Conservation (phyloP, 2,329 filamentous ascomycete genomes). For the Trichoderma sp. region DNA sequence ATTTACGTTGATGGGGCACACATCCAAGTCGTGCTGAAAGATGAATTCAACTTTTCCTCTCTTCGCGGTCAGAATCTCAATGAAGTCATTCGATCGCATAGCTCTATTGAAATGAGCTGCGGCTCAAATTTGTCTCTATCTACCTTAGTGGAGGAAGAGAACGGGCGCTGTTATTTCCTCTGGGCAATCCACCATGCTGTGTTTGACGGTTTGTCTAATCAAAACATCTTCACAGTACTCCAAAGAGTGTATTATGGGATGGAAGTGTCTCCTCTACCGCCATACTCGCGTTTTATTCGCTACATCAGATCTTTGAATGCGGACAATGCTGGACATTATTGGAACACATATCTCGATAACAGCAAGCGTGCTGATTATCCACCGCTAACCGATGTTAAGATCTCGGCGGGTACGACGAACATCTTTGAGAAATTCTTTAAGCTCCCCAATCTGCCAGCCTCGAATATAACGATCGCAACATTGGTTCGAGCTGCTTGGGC, state of each 20-base stretch:
- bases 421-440: not conserved
- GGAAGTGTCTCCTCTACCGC: not conserved
- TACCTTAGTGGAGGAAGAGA: not conserved
- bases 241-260: not conserved
- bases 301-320: not conserved
- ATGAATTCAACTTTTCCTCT: not conserved
- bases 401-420: not conserved
- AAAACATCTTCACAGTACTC: not conserved
- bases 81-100: not conserved
- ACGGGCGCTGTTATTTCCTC: not conserved
- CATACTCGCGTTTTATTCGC: not conserved
- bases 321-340: not conserved
- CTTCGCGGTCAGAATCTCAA: not conserved
- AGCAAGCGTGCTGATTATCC: not conserved
- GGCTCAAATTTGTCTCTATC: not conserved
- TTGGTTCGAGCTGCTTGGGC: constrained; percentile 29
- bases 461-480: constrained; percentile 21
- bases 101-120: not conserved
- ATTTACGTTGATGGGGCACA: constrained; percentile 10
- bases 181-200: constrained; percentile 19
- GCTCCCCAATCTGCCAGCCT: not conserved
- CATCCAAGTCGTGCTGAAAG: constrained; percentile 19
- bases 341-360: not conserved
- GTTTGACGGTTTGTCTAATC: constrained; percentile 22
- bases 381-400: not conserved